Percentiles rank a stretch among this genome's conserved stretches.
These are phyloP conservation scores for Scheffersomyces stipitis DNA, from an alignment of 805 yeast species.

Conservation along the genomic window DNA sequence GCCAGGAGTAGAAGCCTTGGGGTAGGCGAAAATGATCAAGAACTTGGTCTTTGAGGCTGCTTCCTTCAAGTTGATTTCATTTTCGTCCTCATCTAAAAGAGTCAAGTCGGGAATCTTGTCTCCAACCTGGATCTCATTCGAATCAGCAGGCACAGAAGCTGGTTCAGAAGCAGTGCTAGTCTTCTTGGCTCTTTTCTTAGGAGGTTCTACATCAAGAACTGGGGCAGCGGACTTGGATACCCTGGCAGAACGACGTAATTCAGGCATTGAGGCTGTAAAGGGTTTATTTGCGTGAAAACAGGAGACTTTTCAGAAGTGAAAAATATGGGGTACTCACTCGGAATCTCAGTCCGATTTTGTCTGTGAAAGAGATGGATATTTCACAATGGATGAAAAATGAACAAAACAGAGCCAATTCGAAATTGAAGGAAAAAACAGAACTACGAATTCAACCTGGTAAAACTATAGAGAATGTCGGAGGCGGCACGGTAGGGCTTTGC, in stretches of 20 bases:
- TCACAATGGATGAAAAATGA: no score
- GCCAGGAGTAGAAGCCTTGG: constrained; percentile 93
- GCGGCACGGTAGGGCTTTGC: no score
- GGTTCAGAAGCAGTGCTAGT: constrained; percentile 8
- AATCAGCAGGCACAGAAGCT: constrained; percentile 6
- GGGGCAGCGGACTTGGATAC: constrained; percentile 17
- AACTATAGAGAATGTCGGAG: no score
- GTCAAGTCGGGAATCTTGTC: constrained; percentile 65
- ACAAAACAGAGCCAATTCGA: no score
- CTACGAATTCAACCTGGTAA: no score
- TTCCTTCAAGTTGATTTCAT: constrained; percentile 38
- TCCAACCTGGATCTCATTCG: constrained; percentile 47
- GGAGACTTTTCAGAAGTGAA: no score
- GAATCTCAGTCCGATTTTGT: no score
- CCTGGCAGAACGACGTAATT: constrained; percentile 40
- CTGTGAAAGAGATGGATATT: no score
- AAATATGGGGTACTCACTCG: no score
- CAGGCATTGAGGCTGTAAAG: no score
- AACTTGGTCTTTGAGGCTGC: constrained; percentile 32
- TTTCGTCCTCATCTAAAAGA: constrained; percentile 69
- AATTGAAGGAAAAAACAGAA: no score
- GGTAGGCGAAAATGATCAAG: constrained; percentile 63
- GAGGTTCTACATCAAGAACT: constrained; percentile 15
- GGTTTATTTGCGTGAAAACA: no score
- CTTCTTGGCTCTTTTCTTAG: constrained; percentile 13